Evolutionary conservation across 305 asterid genomes (phyloP), one percentile per base, ranked within the genome.

Genomic region (Fraxinus angustifolia): DNA sequence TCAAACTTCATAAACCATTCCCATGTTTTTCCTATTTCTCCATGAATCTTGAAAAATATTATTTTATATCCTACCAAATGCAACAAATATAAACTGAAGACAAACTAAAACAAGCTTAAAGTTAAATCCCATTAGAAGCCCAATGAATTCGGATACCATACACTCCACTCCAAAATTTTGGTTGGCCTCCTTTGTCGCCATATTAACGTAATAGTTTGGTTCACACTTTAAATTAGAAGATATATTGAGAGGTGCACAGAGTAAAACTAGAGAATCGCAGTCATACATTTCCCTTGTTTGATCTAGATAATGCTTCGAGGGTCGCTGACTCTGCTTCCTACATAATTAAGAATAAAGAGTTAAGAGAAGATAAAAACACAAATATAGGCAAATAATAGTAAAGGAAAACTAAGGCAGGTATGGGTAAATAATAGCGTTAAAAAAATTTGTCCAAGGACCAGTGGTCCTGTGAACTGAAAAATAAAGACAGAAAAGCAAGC

Each of bases 291-390:
- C 97, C 99, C 56, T 85, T 89, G 92, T 90, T 93, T 78, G 97
- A 92, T 89, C 92, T 87, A 78, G 99, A 91, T 83, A 93, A 72
- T 84, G 99, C 99, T 90, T 95, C 99, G 60, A 95, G 96, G 77
- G 97, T 95, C 56, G 99, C 98, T 83, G 95, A 84, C 85, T 95
- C 98, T 83, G 97, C 95, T 88, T 94, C 98, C 98, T 96, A 87
- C 87, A 87, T 78, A 78, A 77, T 23, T 56, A 75, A 23, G 67
- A 84, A 77, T 72, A 70, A 76, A 76, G 67, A 19, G 77, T 80
- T 33, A 82, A 65, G 72, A 79, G 48, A 76, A 80, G 45, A 30
- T 35, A 35, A 74, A 79, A 34, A 82, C 17, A 76, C 42, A 85
- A 50, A 78, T 40, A 83, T 78, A 23, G 50, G 73, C 81, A 28